Evolutionary conservation across 345 rosid species (phyloP).

Genomic region (Sonneratia alba): DNA sequence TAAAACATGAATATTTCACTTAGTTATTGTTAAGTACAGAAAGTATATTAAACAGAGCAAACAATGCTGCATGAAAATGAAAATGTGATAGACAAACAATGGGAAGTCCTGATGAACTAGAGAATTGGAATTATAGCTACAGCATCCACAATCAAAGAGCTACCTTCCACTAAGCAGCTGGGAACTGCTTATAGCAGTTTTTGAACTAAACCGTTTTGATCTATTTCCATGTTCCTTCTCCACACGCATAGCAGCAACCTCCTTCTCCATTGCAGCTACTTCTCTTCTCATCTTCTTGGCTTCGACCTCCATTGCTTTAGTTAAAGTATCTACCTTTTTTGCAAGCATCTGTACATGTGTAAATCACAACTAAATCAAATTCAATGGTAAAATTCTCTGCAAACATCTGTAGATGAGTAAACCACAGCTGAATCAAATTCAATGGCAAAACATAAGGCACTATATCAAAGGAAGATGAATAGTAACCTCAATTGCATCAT

Average conservation of each 20-base stretch:
- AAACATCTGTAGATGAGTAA: slow-evolving; percentile 52
- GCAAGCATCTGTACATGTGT: slow-evolving; percentile 68
- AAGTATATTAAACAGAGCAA: not conserved
- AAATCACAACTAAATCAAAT: not conserved
- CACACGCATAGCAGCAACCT: slow-evolving; percentile 94
- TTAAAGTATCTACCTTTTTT: slow-evolving; percentile 90
- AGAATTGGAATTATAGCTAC: not conserved
- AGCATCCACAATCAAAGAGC: not conserved
- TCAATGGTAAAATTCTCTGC: slow-evolving; percentile 40
- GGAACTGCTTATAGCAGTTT: slow-evolving; percentile 53
- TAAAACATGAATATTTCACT: too few species aligned
- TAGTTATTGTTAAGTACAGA: too few species aligned
- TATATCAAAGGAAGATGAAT: slow-evolving; percentile 5
- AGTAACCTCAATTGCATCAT: slow-evolving; percentile 89
- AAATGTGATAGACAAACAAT: not conserved
- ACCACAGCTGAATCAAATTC: not conserved
- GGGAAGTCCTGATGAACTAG: not conserved
- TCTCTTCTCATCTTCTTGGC: slow-evolving; percentile 99
- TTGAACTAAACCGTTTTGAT: slow-evolving; percentile 52
- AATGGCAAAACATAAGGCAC: not conserved
- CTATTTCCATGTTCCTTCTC: slow-evolving; percentile 79
- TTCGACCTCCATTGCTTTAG: slow-evolving; percentile 98
- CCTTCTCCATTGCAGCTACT: slow-evolving; percentile 97
- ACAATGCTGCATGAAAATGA: not conserved
- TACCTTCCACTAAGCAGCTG: slow-evolving; percentile 90